These are phyloP conservation scores for Piper longum DNA, from an alignment of 164 flowering plant species.

Conservation along the genomic window DNA sequence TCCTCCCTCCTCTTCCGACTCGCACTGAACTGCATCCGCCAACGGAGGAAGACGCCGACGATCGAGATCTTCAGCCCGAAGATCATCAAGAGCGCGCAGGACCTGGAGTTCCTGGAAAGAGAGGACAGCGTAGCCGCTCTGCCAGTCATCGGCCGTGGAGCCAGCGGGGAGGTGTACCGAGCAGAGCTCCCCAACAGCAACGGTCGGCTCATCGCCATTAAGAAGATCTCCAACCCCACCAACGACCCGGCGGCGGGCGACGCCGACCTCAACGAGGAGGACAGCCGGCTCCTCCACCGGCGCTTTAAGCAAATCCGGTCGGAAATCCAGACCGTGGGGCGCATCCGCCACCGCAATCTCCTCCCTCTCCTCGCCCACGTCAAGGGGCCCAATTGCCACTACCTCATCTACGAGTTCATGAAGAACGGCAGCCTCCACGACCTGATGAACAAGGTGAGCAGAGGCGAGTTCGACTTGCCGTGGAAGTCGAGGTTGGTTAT, in stretches of 20 bases:
- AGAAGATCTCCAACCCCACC: conserved; percentile 38
- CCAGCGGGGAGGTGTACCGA: conserved; percentile 76
- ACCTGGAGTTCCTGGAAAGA: conserved; percentile 61
- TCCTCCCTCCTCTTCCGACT: conserved; percentile 38
- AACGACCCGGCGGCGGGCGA: conserved; percentile 5
- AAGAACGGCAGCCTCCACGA: conserved; percentile 86
- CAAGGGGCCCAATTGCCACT: conserved; percentile 56
- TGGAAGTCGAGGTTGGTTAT: conserved; percentile 50
- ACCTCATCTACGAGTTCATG: conserved; percentile 75
- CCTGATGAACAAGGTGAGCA: conserved; percentile 20
- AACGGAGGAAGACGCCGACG: conserved; percentile 24
- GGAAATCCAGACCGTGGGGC: conserved; percentile 68
- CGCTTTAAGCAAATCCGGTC: conserved; percentile 71
- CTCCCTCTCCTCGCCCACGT: conserved; percentile 72
- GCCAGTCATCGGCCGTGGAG: conserved; percentile 65
- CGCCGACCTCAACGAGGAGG: conserved; percentile 45
- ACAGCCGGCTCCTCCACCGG: conserved; percentile 36
- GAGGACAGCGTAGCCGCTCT: conserved; percentile 50
- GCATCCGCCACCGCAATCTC: conserved; percentile 66
- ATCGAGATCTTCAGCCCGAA: conserved; percentile 44
- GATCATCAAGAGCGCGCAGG: conserved; percentile 48
- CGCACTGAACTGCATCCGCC: conserved; percentile 19
- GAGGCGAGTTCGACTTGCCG: conserved; percentile 40
- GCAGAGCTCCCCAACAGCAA: conserved; percentile 51
- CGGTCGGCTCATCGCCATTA: conserved; percentile 52